Evolutionary conservation across 108 stramenopile species (phyloP).

Genomic region (Fragilariopsis cylindrus): DNA sequence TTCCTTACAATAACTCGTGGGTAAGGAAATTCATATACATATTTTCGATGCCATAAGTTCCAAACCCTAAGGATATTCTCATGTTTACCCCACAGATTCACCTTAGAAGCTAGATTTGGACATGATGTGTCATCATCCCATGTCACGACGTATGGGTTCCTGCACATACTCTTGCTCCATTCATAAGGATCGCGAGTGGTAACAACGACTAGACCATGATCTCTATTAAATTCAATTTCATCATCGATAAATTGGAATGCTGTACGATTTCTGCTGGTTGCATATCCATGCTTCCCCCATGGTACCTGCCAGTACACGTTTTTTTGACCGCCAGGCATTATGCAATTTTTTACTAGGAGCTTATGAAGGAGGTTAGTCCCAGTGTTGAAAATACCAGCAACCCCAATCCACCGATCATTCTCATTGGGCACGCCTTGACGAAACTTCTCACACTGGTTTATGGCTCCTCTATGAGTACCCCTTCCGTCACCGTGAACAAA

Average conservation of each 20-base stretch:
- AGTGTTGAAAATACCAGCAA: no score
- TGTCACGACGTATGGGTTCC: conserved; percentile 41
- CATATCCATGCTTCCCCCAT: no score
- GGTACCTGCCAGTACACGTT: no score
- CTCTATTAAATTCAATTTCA: conserved; percentile 22
- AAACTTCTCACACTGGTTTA: no score
- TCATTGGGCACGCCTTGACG: no score
- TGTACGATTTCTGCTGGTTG: neutral
- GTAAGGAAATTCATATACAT: conserved; percentile 31
- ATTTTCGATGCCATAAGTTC: neutral
- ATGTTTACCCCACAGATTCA: neutral
- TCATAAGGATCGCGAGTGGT: conserved; percentile 59
- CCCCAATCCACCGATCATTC: no score
- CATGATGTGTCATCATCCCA: conserved; percentile 12
- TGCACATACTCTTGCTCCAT: conserved; percentile 73
- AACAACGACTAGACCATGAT: conserved; percentile 52
- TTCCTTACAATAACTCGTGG: conserved; percentile 49
- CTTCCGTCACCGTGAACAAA: conserved; percentile 13
- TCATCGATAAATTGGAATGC: conserved; percentile 23
- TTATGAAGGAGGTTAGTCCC: no score
- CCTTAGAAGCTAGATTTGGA: conserved; percentile 1
- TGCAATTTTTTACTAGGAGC: no score
- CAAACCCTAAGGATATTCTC: neutral
- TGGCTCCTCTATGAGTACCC: no score
- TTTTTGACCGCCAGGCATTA: no score